Evolutionary conservation across 192 early-diverging fungal species (phyloP).

Genomic region (Coemansia nantahalensis): DNA sequence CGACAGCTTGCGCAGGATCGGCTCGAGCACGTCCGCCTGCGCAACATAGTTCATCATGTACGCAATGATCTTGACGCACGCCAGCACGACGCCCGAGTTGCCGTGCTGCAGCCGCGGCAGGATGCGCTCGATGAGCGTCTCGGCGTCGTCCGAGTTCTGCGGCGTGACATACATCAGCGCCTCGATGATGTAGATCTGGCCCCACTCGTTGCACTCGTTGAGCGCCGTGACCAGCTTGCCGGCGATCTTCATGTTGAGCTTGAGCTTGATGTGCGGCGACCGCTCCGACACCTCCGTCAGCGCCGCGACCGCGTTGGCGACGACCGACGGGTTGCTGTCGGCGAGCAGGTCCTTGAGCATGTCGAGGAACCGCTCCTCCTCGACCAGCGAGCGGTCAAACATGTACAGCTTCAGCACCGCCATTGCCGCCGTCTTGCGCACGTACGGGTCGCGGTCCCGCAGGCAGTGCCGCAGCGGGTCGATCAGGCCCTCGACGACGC

Average conservation of each 20-base stretch:
- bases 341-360: slow-evolving; percentile 80
- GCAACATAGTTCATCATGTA: slow-evolving; percentile 94
- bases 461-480: slow-evolving; percentile 91
- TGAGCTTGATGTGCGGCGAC: slow-evolving; percentile 80
- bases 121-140: slow-evolving; percentile 87
- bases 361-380: slow-evolving; percentile 88
- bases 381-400: slow-evolving; percentile 80
- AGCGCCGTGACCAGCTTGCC: slow-evolving; percentile 90
- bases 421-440: slow-evolving; percentile 93
- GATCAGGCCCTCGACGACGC: slow-evolving; percentile 89
- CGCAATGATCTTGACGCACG: slow-evolving; percentile 83
- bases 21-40: slow-evolving; percentile 70
- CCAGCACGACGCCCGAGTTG: slow-evolving; percentile 90
- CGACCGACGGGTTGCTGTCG: slow-evolving; percentile 91
- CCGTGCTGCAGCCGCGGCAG: slow-evolving; percentile 88
- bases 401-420: slow-evolving; percentile 93
- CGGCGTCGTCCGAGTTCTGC: slow-evolving; percentile 83
- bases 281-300: slow-evolving; percentile 92
- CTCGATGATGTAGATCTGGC: slow-evolving; percentile 92
- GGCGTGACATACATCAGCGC: slow-evolving; percentile 89
- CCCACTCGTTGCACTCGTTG: slow-evolving; percentile 99
- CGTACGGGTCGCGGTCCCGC: slow-evolving; percentile 93
- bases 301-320: slow-evolving; percentile 93
- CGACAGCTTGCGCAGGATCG: slow-evolving; percentile 78
- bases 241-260: slow-evolving; percentile 80